Base-by-base conservation (phyloP, 345 rosid genomes). In the Erysimum cheiranthoides region DNA sequence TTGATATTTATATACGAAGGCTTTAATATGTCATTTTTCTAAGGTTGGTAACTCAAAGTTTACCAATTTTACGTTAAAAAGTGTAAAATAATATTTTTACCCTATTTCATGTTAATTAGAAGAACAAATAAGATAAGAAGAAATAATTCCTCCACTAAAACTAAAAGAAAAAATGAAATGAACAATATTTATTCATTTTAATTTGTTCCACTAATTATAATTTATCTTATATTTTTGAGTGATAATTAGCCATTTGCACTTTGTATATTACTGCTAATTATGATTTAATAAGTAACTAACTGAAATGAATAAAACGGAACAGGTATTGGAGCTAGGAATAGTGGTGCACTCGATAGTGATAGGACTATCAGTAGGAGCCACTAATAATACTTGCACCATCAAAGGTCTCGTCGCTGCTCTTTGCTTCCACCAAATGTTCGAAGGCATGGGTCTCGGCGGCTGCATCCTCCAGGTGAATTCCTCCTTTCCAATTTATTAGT, bases 391-490 rank as follows among this genome's bases (percentile, higher is more conserved):
- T 2, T 71, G 79, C 16, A 81, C 84, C 5, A 81, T 91, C 51
- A 88, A 61, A 61, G 87, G 86, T 2, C 78, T 89, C 1, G 51
- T 89, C 0, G 92, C 87, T 4, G 95, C 95, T 2, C 84, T 91
- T 60, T 78, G 87, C 28, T 91, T 91, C 61, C 97, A 91, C 59
- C 97, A 91, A 36, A 84, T 86, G 80, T 91, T 86, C 38, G 97
- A 89, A 73, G 95, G 93, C 51, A 88, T 89, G 84, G 93, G 91
- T 8, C 87, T 89, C 4, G 95, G 97, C 0, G 90, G 93, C 1
- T 88, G 90, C 77, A 86, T 89, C 43, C 25, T 84, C 3, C 92
- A 88, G 85, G 91, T 83, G 43, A 49, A 7, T 16, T 16, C 14
- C 18, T 62, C 61, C 46, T 5, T 14, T 40, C 31, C 11, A 58